These are phyloP conservation scores for Lolium rigidum DNA, from an alignment of 176 grass and related monocot genomes.

Conservation along the genomic window DNA sequence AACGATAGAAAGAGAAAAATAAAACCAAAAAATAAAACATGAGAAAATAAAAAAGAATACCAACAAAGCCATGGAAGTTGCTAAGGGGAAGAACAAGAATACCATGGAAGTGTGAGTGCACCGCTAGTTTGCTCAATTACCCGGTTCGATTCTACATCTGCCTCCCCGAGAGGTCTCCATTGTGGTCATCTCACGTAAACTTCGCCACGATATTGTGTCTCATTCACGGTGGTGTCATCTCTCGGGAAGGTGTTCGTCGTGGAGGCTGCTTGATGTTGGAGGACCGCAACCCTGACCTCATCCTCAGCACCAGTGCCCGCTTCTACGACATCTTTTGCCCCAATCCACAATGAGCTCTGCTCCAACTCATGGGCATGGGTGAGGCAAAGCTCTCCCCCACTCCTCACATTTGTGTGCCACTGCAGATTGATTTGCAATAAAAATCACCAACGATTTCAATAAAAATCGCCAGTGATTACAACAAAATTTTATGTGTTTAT, in stretches of 20 bases:
- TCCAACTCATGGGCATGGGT: conserved; percentile 81
- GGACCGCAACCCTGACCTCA: conserved; percentile 78
- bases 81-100: neutral
- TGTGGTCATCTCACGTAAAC: conserved; percentile 3
- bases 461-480: too few species aligned
- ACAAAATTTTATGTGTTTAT: too few species aligned
- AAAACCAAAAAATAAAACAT: too few species aligned
- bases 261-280: too few species aligned
- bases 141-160: neutral
- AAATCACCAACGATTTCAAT: too few species aligned
- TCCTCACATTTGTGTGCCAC: too few species aligned
- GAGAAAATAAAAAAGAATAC: too few species aligned
- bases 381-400: neutral
- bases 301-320: conserved; percentile 82
- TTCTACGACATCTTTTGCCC: conserved; percentile 81
- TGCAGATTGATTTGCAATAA: too few species aligned
- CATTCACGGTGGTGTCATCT: too few species aligned
- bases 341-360: conserved; percentile 62
- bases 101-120: conserved; percentile 42
- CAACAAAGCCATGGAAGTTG: too few species aligned
- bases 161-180: neutral
- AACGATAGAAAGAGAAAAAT: too few species aligned
- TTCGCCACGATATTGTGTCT: neutral
- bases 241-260: too few species aligned
- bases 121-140: neutral